phyloP scores from a whole-genome alignment of 2,329 filamentous ascomycete species.

The Plenodomus biglobosus region DNA sequence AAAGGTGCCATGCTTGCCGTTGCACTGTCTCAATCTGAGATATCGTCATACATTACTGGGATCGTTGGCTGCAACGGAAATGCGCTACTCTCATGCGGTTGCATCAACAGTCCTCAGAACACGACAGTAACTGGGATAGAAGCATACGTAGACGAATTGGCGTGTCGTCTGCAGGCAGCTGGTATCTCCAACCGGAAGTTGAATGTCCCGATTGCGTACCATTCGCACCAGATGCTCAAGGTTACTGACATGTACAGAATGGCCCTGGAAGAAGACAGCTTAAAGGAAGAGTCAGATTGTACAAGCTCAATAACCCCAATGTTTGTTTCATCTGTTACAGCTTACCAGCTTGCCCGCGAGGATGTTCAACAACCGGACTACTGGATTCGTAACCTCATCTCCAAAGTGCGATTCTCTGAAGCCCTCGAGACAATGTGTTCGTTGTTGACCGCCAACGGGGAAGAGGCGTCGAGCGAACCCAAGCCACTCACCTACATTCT shows the following conservation, averaged over 20 bases:
- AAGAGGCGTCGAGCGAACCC: slow-evolving; percentile 3
- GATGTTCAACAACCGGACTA: slow-evolving; percentile 2
- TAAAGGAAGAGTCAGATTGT: background rate
- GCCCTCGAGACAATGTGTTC: slow-evolving; percentile 3
- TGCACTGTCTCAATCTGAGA: slow-evolving; percentile 1
- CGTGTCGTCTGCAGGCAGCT: slow-evolving; percentile 33
- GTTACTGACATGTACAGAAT: slow-evolving; percentile 1
- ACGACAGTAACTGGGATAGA: slow-evolving; percentile 49
- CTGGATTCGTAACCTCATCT: slow-evolving; percentile 11
- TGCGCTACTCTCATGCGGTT: too few species aligned
- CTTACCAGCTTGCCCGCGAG: slow-evolving; percentile 1
- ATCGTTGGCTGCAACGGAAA: too few species aligned
- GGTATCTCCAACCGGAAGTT: slow-evolving; percentile 45
- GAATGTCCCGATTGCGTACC: slow-evolving; percentile 49
- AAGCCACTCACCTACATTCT: slow-evolving; percentile 4
- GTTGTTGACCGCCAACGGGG: too few species aligned
- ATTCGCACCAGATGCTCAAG: slow-evolving; percentile 29
- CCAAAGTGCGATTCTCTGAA: slow-evolving; percentile 4
- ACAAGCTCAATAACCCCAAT: background rate
- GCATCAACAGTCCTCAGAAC: slow-evolving; percentile 42
- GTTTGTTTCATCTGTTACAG: slow-evolving; percentile 5
- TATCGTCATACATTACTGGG: slow-evolving; percentile 4
- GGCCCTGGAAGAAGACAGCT: background rate
- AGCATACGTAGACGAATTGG: slow-evolving; percentile 26
- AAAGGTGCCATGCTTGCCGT: slow-evolving; percentile 5